Evolutionary conservation across 2,329 filamentous ascomycete species (phyloP).

Genomic region (Fragosphaeria purpurea): DNA sequence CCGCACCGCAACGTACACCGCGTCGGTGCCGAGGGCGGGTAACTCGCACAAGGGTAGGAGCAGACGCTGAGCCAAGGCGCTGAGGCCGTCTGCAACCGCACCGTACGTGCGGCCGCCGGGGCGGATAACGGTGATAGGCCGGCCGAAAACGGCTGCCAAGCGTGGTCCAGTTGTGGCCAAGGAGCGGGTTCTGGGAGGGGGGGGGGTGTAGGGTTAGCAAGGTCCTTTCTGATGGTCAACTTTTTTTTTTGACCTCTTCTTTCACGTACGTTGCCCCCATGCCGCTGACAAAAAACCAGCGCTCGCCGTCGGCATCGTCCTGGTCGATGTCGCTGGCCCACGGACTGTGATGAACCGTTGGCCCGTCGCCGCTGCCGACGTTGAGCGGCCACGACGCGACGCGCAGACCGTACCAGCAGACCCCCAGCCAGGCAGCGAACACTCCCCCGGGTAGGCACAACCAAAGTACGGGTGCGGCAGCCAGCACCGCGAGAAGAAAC

Average conservation of each 20-base stretch:
- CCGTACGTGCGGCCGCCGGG: conserved; percentile 34
- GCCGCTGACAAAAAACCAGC: conserved; percentile 26
- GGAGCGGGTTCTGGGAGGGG: conserved; percentile 18
- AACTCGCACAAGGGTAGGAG: conserved; percentile 13
- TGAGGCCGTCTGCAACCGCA: conserved; percentile 40
- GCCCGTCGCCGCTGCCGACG: not conserved
- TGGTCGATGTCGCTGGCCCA: conserved; percentile 14
- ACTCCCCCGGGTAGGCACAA: conserved; percentile 21
- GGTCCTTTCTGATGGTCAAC: too few relatives aligned
- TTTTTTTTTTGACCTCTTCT: too few relatives aligned
- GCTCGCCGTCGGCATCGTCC: conserved; percentile 20
- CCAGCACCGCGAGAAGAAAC: conserved; percentile 19
- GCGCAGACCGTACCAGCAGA: conserved; percentile 15
- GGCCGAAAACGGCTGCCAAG: conserved; percentile 26
- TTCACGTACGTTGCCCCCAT: conserved; percentile 22
- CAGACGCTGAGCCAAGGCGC: conserved; percentile 22
- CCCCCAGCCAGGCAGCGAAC: conserved; percentile 18
- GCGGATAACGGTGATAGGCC: conserved; percentile 39
- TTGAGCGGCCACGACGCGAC: conserved; percentile 22
- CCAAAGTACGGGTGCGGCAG: conserved; percentile 18
- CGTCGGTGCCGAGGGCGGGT: conserved; percentile 19
- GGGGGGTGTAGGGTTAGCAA: too few relatives aligned
- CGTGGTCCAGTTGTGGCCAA: conserved; percentile 23
- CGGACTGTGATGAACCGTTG: conserved; percentile 1
- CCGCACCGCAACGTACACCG: conserved; percentile 27